Evolutionary conservation across 2,329 filamentous ascomycete species (phyloP), one percentile per base, ranked within the genome.

Genomic region (Phyllosticta citribraziliensis): DNA sequence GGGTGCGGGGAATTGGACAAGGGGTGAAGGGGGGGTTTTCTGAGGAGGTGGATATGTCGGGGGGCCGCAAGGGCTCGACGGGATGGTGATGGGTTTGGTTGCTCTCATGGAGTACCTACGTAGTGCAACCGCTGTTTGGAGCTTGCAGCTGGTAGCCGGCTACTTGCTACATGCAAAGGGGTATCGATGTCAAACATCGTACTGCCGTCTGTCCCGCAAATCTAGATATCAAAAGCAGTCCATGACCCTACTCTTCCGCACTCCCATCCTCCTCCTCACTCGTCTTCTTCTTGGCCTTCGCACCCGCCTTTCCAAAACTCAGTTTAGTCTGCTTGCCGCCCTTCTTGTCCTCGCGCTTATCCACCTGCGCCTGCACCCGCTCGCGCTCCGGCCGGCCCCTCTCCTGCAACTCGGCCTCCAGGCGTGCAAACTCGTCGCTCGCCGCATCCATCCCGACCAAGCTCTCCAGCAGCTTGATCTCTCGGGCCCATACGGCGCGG

Each of bases 381-480:
- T 82, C 81, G 58, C 94, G 80, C 75, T 96, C 91, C 10, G 76
- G 78, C 19, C 78, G 80, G 0, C 94, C 94, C 69, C 83, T 78
- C 47, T 82, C 84, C 62, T 87, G 81, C 66, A 97, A 72, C 56
- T 84, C 79, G 62, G 74, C 72, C 65, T 91, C 90, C 58, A 89
- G 74, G 12, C 78, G 73, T 66, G 74, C 77, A 70, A 97, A 97
- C 67, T 89, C 86, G 9, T 86, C 80, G n/a, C 83, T 79, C 40
- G 91, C 87, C 0, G 84, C 72, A 70, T 97, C 88, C 84, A 92
- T 90, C 8, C 87, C 93, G 51, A 97, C 88, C 57, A 99, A 78
- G 54, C 85, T 85, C 75, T 99, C 94, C 5, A 99, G 81, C 65
- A 97, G 78, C 78, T 97, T 97, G 75, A 99, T 97, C 77, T 99